Evolutionary conservation across 164 flowering plant species (phyloP).

Genomic region (Aristolochia fimbriata): DNA sequence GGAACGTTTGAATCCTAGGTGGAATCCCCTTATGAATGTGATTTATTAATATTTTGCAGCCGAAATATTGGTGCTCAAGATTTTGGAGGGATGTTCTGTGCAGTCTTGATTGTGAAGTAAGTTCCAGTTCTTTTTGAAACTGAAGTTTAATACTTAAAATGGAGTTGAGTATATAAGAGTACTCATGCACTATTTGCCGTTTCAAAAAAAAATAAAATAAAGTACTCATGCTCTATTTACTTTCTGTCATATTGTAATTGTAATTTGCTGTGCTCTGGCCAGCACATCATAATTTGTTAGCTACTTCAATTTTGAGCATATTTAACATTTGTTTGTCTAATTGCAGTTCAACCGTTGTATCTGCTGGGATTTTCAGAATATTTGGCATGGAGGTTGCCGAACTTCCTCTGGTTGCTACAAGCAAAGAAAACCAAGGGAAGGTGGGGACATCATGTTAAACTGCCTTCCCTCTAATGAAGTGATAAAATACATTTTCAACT

Average conservation of each 20-base stretch:
- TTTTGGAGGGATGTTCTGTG: conserved; percentile 85
- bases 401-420: conserved; percentile 90
- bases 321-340: conserved; percentile 4
- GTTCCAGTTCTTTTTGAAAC: conserved; percentile 11
- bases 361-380: conserved; percentile 83
- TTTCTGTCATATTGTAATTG: not conserved
- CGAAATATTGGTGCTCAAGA: conserved; percentile 84
- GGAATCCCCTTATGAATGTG: not conserved
- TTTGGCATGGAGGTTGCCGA: conserved; percentile 86
- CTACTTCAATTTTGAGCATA: too few relatives aligned
- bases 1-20: too few relatives aligned
- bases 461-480: too few relatives aligned
- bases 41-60: conserved; percentile 31
- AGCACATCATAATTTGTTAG: too few relatives aligned
- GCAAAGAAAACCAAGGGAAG: conserved; percentile 68
- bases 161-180: too few relatives aligned
- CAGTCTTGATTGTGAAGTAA: conserved; percentile 68
- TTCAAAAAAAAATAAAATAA: too few relatives aligned
- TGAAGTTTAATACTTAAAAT: too few relatives aligned
- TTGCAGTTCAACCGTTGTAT: conserved; percentile 72
- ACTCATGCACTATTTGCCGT: too few relatives aligned
- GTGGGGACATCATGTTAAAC: conserved; percentile 23
- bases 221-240: too few relatives aligned
- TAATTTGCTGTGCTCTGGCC: too few relatives aligned
- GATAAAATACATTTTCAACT: too few relatives aligned